Conservation (phyloP, 2,329 filamentous ascomycete genomes). For the Claviceps arundinis region DNA sequence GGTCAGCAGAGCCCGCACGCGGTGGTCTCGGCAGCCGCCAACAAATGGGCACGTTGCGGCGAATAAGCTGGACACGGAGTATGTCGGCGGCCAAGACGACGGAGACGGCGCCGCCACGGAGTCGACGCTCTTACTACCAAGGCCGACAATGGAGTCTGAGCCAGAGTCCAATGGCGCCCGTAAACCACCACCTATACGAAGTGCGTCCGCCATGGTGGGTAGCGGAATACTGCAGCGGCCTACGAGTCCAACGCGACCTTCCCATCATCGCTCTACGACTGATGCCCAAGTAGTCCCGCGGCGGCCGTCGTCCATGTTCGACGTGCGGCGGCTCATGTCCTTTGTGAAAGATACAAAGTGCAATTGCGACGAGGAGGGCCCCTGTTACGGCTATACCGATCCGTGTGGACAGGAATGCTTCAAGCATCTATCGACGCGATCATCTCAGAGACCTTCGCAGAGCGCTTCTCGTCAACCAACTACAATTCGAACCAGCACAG, state of each 20-base stretch:
- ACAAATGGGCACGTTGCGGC: conserved; percentile 6
- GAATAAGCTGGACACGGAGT: conserved; percentile 1
- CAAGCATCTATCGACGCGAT: conserved; percentile 37
- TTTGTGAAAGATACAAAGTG: conserved; percentile 52
- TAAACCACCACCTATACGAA: conserved; percentile 14
- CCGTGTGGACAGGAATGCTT: conserved; percentile 54
- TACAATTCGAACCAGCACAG: conserved; percentile 29
- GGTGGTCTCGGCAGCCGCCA: conserved; percentile 15
- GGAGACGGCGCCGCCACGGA: conserved; percentile 20
- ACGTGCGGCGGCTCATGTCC: conserved; percentile 45
- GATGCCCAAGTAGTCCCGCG: conserved; percentile 23
- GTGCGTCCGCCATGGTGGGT: conserved; percentile 13
- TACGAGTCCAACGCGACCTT: conserved; percentile 7
- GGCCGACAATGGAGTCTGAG: conserved; percentile 5
- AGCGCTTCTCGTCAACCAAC: conserved; percentile 21
- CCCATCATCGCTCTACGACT: conserved; percentile 15
- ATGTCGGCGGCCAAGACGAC: conserved; percentile 6
- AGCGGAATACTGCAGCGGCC: conserved; percentile 17
- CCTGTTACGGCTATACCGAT: conserved; percentile 52
- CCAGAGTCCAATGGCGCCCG: conserved; percentile 15
- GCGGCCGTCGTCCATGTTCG: conserved; percentile 36
- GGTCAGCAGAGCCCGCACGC: conserved; percentile 18
- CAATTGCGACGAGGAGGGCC: conserved; percentile 47
- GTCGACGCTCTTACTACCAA: conserved; percentile 30
- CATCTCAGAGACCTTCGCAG: conserved; percentile 9